Base-by-base conservation (phyloP, 2,329 filamentous ascomycete genomes). In the Aspergillus bombycis region DNA sequence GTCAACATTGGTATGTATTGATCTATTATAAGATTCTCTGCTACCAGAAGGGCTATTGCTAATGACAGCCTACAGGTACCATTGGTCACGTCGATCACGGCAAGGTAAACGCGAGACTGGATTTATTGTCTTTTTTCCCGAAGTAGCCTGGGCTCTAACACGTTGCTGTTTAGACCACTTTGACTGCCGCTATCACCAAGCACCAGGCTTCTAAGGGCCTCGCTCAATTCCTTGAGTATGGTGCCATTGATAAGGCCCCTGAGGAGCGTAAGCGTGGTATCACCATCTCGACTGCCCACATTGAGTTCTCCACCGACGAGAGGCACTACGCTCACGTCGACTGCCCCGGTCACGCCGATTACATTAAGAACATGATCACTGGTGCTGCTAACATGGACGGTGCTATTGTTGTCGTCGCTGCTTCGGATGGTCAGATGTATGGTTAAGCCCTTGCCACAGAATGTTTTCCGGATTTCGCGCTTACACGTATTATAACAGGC, bases 301-400 rank as follows among this genome's bases (percentile, higher is more conserved):
- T 99, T 84, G 95, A 99, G 85, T 99, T 98, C 86, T 84, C 92
- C 73, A 99, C 95, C 80, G 92, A 97, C 0, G 86, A 85, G 78
- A 91, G 95, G 77, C 95, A 99, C 86, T 99, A 99, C 84, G 95
- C 95, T 75, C 95, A 99, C 88, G 95, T 99, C 85, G 95, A 99
- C 88, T 99, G 95, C 83, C 95, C 95, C 64, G 95, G 95, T 83
- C 95, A 99, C 90, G 95, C 95, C 83, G 95, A 99, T 93, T 99
- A 99, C 87, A 98, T 99, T 86, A 99, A 99, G 89, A 99, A 99
- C 90, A 99, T 99, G 95, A 99, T 99, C 81, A 99, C 95, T 71
- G 95, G 95, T 89, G 94, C 95, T 68, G 94, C 96, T 75, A 96
- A 93, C 86, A 99, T 99, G 95, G 95, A 99, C 75, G 95, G 95